phyloP scores from a whole-genome alignment of 257 asterid genomes.

The Sherardia arvensis region DNA sequence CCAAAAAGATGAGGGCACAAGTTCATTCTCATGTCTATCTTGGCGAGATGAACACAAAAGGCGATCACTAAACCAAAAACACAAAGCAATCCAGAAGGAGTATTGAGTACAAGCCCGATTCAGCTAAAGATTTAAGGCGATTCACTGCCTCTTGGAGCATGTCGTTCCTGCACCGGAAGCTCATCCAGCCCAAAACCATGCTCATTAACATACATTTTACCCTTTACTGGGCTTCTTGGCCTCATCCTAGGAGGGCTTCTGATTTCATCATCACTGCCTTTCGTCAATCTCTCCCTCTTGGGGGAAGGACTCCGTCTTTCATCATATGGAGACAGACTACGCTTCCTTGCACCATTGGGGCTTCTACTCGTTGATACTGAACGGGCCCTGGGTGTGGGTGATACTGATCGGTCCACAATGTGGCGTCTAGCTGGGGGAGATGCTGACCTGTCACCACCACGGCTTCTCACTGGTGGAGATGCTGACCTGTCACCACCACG shows the following conservation, averaged over 20 bases:
- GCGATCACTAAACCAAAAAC: background rate
- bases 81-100: background rate
- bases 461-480: no score
- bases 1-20: no score
- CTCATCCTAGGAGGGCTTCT: constrained; percentile 65
- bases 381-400: background rate
- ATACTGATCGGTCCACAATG: background rate
- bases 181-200: no score
- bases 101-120: background rate
- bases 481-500: no score
- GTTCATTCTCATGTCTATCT: background rate
- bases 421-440: background rate
- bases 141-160: constrained; percentile 53
- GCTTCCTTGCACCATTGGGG: constrained; percentile 44
- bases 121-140: constrained; percentile 35
- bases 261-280: constrained; percentile 39
- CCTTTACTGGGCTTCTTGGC: constrained; percentile 46
- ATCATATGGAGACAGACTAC: constrained; percentile 51
- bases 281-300: constrained; percentile 20
- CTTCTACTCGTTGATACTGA: constrained; percentile 56
- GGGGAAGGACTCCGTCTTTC: constrained; percentile 44
- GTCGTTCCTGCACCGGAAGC: constrained; percentile 38
- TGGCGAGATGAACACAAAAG: background rate
- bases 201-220: no score
- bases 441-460: background rate